Base-by-base conservation (phyloP, 202 grass and related monocot species). In the Eragrostis tef region DNA sequence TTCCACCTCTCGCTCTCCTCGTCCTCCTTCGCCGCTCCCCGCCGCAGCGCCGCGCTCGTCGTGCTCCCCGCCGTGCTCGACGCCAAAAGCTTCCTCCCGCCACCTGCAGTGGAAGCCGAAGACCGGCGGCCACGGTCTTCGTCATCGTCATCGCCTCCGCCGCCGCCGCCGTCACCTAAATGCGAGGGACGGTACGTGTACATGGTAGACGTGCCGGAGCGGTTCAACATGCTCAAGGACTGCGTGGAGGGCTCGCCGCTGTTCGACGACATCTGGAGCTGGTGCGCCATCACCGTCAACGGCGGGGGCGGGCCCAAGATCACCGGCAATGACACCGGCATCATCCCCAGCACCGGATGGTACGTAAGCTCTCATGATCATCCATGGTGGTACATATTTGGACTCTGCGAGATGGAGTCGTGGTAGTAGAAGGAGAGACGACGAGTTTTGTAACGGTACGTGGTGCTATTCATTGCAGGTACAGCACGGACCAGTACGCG, bases 401-500 rank as follows among this genome's bases (percentile, higher is more conserved):
- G 14, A 29, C 6, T 47, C 54, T 52, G 6, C 20, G 66, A 44
- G 4, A 24, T 11, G 67, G 17, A 15, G 0, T 2, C 31, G 31
- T 34, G 31, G 31, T 34, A 34, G 4, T 2, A 34, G 1, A 2
- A 34, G 31, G 4, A 4, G 31, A 34, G 31, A 34, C 31, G 4
- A 2, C 4, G 1, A 2, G 1, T 34, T 34, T 34, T 34, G 31
- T 34, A 34, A 34, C 31, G 31, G 31, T 20, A 5, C 17, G 13
- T 0, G 0, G 19, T 7, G 19, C 17, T 25, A 48, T 48, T 17
- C 7, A 14, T 42, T n/a, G 66, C 71, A 85, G 91, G 88, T 94
- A 89, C 72, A 85, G 73, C 11, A 94, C 82, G 13, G 86, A 94
- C 47, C 91, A 94, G 52, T 94, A 91, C 76, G 61, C 77, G 5